Conservation (phyloP, 176 grass and related monocot species). For the Thalia dealbata region DNA sequence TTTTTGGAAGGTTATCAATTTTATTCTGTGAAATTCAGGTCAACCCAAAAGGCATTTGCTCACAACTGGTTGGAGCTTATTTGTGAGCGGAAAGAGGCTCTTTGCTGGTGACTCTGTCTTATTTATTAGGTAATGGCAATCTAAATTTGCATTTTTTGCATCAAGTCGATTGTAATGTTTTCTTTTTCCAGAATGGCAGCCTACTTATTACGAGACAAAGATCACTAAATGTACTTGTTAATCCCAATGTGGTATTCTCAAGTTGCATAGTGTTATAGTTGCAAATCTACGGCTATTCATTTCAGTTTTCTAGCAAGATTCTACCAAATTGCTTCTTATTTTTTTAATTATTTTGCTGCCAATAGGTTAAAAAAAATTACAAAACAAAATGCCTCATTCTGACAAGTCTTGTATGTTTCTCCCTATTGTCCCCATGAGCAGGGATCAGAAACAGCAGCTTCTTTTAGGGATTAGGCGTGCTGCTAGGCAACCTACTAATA, state of each 20-base stretch:
- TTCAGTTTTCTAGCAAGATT: neutral
- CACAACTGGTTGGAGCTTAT: constrained; percentile 25
- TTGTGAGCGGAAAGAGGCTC: constrained; percentile 83
- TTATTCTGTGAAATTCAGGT: constrained; percentile 35
- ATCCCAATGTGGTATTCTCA: neutral
- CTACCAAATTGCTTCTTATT: neutral
- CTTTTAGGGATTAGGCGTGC: constrained; percentile 62
- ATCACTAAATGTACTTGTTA: neutral
- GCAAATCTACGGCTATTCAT: neutral
- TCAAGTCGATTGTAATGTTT: neutral
- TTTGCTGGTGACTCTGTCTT: constrained; percentile 89
- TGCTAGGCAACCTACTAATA: constrained; percentile 59
- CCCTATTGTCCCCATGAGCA: neutral
- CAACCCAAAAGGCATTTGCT: constrained; percentile 92
- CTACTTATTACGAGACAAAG: neutral
- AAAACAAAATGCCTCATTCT: too few species aligned
- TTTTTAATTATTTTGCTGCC: neutral
- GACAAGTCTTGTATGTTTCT: too few species aligned
- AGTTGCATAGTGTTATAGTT: neutral
- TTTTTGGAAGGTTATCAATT: constrained; percentile 19
- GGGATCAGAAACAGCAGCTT: constrained; percentile 56
- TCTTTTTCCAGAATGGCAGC: neutral
- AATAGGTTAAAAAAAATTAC: neutral
- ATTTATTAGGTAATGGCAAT: constrained; percentile 62
- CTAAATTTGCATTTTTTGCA: neutral